Percentiles rank a stretch among this genome's conserved stretches.
Evolutionary conservation across 1,284 basidiomycete genomes (phyloP).

Genomic region (Marasmius sp.): DNA sequence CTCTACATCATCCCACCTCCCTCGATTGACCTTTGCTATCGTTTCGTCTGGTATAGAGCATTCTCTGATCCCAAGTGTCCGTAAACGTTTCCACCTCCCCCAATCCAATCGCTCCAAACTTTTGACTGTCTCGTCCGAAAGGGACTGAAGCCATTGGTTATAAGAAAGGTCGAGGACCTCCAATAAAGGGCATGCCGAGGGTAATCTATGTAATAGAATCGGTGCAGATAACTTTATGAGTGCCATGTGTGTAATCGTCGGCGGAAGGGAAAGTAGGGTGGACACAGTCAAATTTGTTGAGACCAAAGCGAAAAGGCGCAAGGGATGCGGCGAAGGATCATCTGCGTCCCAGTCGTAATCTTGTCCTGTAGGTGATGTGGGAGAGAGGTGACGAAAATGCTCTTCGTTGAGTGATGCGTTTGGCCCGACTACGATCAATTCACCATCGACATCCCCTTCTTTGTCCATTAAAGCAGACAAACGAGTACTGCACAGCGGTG

Average conservation of each 20-base stretch:
- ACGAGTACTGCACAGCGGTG: constrained; percentile 48
- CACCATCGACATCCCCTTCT: constrained; percentile 55
- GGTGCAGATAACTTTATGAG: constrained; percentile 39
- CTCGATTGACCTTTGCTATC: constrained; percentile 48
- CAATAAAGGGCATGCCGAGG: constrained; percentile 61
- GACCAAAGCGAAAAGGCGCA: constrained; percentile 42
- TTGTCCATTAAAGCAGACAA: constrained; percentile 48
- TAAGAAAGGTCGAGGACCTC: constrained; percentile 65
- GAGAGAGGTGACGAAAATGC: constrained; percentile 30
- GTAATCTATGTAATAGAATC: constrained; percentile 54
- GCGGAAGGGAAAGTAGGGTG: constrained; percentile 29
- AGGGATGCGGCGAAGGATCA: constrained; percentile 28
- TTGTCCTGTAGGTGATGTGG: background rate
- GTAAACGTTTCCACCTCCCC: constrained; percentile 50
- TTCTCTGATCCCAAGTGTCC: constrained; percentile 52
- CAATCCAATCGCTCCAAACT: constrained; percentile 54
- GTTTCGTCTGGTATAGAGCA: constrained; percentile 45
- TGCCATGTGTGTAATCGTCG: constrained; percentile 41
- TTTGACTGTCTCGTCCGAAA: constrained; percentile 25
- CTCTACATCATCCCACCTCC: constrained; percentile 62
- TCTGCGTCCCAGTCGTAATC: constrained; percentile 31
- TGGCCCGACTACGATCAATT: constrained; percentile 62
- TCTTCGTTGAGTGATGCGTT: constrained; percentile 41
- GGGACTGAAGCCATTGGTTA: constrained; percentile 54
- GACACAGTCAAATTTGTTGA: constrained; percentile 35